phyloP scores from a whole-genome alignment of 768 basidiomycete species.

The Lactarius sanguifluus region DNA sequence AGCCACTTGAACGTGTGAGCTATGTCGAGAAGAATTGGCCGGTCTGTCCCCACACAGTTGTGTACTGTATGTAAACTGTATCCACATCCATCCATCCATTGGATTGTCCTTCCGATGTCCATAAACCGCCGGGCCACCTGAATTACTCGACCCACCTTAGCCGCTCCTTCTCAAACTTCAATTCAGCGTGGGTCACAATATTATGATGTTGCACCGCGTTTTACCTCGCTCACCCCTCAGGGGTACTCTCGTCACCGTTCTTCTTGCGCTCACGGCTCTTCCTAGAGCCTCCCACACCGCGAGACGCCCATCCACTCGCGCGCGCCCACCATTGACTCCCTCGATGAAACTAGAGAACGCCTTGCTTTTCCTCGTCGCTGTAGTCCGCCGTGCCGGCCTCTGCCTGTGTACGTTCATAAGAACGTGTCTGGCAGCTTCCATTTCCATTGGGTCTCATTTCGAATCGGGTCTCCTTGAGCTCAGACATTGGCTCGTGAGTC shows the following conservation, averaged over 20 bases:
- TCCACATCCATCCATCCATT: conserved; percentile 18
- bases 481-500: too few relatives aligned
- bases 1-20: too few relatives aligned
- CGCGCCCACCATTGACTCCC: not conserved
- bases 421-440: conserved; percentile 14
- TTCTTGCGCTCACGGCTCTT: conserved; percentile 17
- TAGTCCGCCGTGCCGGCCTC: not conserved
- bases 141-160: conserved; percentile 27
- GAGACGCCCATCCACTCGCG: not conserved
- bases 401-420: conserved; percentile 15
- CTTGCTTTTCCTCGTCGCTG: conserved; percentile 6
- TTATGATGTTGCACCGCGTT: not conserved
- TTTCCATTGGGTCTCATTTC: not conserved
- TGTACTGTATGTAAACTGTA: not conserved
- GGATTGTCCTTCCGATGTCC: conserved; percentile 24
- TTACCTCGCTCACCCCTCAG: conserved; percentile 30
- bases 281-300: conserved; percentile 5
- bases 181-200: not conserved
- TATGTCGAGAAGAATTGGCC: too few relatives aligned
- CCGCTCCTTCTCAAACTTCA: conserved; percentile 15
- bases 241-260: conserved; percentile 28
- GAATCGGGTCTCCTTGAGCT: too few relatives aligned
- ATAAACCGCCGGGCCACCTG: conserved; percentile 29
- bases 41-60: not conserved
- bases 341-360: not conserved